phyloP scores from a whole-genome alignment of 2,329 filamentous ascomycete genomes.

The Cyphellophora attinorum region DNA sequence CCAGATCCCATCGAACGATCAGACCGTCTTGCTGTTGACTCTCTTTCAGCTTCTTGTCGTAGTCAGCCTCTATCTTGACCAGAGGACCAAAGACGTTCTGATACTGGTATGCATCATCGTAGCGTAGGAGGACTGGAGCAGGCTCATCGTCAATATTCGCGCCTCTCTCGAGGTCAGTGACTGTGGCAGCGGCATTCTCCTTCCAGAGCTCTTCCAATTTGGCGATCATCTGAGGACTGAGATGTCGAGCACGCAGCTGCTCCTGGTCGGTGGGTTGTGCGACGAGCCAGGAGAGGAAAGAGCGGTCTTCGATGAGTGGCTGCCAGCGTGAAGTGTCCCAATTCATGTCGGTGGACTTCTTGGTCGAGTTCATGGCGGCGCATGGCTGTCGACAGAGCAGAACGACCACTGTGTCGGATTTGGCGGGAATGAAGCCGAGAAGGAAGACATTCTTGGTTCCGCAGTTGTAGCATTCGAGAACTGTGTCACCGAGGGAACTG shows the following conservation, averaged over 20 bases:
- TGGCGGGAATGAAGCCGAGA: slow-evolving; percentile 94
- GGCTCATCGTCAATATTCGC: slow-evolving; percentile 91
- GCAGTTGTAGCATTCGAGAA: slow-evolving; percentile 97
- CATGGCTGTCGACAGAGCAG: slow-evolving; percentile 94
- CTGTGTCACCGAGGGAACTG: slow-evolving; percentile 88
- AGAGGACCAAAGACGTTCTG: slow-evolving; percentile 97
- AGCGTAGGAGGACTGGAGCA: slow-evolving; percentile 80
- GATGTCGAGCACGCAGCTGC: slow-evolving; percentile 85
- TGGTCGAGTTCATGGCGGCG: slow-evolving; percentile 85
- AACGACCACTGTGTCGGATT: slow-evolving; percentile 96
- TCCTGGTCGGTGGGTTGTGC: slow-evolving; percentile 82
- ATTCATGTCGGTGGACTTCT: slow-evolving; percentile 99
- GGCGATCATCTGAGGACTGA: slow-evolving; percentile 89
- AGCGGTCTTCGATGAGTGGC: slow-evolving; percentile 91
- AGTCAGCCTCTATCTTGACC: slow-evolving; percentile 98
- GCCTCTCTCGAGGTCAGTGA: slow-evolving; percentile 84
- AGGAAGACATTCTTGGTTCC: slow-evolving; percentile 99
- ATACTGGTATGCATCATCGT: slow-evolving; percentile 96
- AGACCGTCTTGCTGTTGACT: slow-evolving; percentile 95
- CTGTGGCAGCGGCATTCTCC: slow-evolving; percentile 78
- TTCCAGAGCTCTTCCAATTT: slow-evolving; percentile 99
- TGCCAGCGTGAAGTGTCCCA: slow-evolving; percentile 99
- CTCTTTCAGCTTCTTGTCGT: slow-evolving; percentile 97
- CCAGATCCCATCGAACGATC: slow-evolving; percentile 86
- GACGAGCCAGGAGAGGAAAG: slow-evolving; percentile 90